phyloP scores from a whole-genome alignment of 169 alveolate genomes.

The Plasmodium gallinaceum region DNA sequence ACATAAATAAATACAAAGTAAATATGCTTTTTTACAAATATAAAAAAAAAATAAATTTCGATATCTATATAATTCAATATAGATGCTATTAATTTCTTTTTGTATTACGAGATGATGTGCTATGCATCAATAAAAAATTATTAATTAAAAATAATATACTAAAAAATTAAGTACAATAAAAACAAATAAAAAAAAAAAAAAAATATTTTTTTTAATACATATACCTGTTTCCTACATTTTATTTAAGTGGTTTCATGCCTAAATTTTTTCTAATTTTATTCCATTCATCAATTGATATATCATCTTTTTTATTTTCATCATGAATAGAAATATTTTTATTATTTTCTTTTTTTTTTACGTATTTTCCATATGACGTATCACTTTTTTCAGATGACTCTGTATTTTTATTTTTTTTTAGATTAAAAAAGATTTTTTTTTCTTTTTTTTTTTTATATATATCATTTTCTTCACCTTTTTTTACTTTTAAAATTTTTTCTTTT shows the following conservation, averaged over 20 bases:
- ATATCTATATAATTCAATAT: no score
- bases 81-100: background rate
- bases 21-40: no score
- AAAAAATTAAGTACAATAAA: background rate
- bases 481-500: background rate
- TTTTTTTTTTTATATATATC: no score
- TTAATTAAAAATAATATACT: background rate
- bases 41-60: no score
- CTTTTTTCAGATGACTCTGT: background rate
- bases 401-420: background rate
- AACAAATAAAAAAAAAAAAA: background rate
- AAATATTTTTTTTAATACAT: background rate
- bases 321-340: slow-evolving; percentile 2
- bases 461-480: background rate
- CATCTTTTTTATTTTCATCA: slow-evolving; percentile 74
- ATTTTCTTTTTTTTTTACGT: slow-evolving; percentile 1
- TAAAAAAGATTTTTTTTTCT: slow-evolving; percentile 2
- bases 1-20: no score
- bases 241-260: slow-evolving; percentile 88
- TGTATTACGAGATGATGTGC: background rate
- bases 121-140: background rate
- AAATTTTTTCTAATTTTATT: slow-evolving; percentile 82
- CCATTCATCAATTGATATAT: slow-evolving; percentile 85
- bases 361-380: background rate
- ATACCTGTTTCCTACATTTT: background rate